Evolutionary conservation across 495 filamentous ascomycete genomes (phyloP), one percentile per base, ranked within the genome.

Genomic region (Talaromyces adpressus): DNA sequence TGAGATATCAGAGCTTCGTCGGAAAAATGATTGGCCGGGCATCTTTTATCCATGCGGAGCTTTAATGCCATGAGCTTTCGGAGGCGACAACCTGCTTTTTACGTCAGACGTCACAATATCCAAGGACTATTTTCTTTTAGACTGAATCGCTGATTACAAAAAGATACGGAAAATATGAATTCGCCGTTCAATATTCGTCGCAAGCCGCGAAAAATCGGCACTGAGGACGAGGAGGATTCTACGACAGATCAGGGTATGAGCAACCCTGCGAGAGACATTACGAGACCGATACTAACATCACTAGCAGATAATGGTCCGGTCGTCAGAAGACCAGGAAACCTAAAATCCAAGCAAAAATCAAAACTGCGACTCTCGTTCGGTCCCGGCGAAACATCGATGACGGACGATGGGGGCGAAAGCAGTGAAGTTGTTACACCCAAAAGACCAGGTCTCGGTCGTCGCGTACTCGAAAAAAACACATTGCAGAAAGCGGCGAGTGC

Each of bases 331-430:
- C 79, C 79, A 14, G 11, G 61, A 49, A 65, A 36, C 57, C 72
- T 72, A 7, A 91, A 90, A 70, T 79, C 85, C 62, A 89, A 87
- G 64, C 84, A 84, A 27, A 82, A 86, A 22, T 81, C 85, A 4
- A 86, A 88, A 27, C 76, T 88, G 11, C 84, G 85, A 12, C 77
- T 95, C 30, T 94, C 92, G 0, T 96, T 96, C 69, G 89, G 86
- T 4, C 79, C 85, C 0, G 84, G 83, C 22, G 82, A 84, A 51
- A 84, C 82, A 22, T 83, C 75, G 47, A 82, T 78, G 77, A 71
- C 67, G 8, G 81, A 82, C 25, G 79, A 83, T 57, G 83, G 76
- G 12, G 83, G 76, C 16, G 79, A 83, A 34, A 79, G 80, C 52
- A 78, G 81, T 32, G 83, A 85, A 64, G 77, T 87, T 0, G 83